Percentiles rank a stretch among this genome's conserved stretches.
phyloP scores from a whole-genome alignment of 345 rosid genomes.

The Trapa bicornis region DNA sequence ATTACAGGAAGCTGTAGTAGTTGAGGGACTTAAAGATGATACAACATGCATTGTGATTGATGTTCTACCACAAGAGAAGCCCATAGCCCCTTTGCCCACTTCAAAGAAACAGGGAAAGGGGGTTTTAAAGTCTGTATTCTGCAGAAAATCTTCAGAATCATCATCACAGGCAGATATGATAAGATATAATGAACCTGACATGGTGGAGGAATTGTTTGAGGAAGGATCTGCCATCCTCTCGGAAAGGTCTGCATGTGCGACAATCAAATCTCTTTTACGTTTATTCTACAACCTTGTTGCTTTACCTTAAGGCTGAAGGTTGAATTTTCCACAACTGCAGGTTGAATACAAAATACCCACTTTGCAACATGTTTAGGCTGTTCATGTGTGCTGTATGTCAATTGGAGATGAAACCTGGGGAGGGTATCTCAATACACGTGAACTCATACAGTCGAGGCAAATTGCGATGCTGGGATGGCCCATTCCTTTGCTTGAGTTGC shows the following conservation, averaged over 20 bases:
- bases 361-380: constrained; percentile 98
- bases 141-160: constrained; percentile 59
- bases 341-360: constrained; percentile 83
- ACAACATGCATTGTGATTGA: constrained; percentile 37
- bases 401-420: constrained; percentile 94
- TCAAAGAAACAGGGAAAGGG: constrained; percentile 74
- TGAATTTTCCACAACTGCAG: constrained; percentile 29
- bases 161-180: constrained; percentile 24
- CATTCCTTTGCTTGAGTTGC: constrained; percentile 94
- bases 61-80: constrained; percentile 70
- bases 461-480: constrained; percentile 98
- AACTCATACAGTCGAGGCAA: constrained; percentile 45
- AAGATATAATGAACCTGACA: constrained; percentile 50
- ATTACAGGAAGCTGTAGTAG: constrained; percentile 70
- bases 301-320: too few species aligned
- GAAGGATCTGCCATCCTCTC: constrained; percentile 56
- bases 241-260: constrained; percentile 45
- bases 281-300: background rate
- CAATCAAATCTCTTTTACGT: background rate
- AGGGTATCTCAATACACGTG: constrained; percentile 87
- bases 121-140: constrained; percentile 82
- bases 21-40: constrained; percentile 68
- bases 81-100: constrained; percentile 45
- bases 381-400: constrained; percentile 88
- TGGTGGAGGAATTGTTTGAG: constrained; percentile 46